phyloP scores from a whole-genome alignment of 768 basidiomycete genomes.

The Solioccasus polychromus region DNA sequence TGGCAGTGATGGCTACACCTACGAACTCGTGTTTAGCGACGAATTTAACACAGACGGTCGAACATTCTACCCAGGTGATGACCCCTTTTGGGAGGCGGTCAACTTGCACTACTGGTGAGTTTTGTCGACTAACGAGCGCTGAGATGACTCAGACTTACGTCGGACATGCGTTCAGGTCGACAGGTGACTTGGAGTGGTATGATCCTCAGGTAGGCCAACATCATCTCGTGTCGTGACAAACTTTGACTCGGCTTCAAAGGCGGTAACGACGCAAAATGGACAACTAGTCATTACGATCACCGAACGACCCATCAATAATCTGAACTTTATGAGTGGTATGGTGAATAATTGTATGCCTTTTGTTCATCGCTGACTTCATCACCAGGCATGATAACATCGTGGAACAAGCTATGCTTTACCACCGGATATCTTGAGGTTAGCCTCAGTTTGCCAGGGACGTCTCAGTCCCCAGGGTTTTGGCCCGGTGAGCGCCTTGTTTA shows the following conservation, averaged over 20 bases:
- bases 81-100: constrained; percentile 81
- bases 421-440: constrained; percentile 87
- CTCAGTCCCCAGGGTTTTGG: constrained; percentile 72
- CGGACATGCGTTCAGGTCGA: constrained; percentile 38
- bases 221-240: not conserved
- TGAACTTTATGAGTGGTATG: constrained; percentile 82
- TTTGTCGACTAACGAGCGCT: not conserved
- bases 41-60: constrained; percentile 74
- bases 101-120: constrained; percentile 80
- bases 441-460: constrained; percentile 70
- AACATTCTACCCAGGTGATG: constrained; percentile 81
- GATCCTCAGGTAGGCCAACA: constrained; percentile 53
- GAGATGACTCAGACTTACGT: constrained; percentile 6
- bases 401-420: constrained; percentile 96
- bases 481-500: constrained; percentile 55
- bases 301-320: constrained; percentile 65
- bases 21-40: constrained; percentile 85
- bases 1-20: constrained; percentile 74
- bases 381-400: constrained; percentile 68
- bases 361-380: constrained; percentile 6
- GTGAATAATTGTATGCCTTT: constrained; percentile 5
- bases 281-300: constrained; percentile 79
- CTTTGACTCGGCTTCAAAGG: constrained; percentile 30
- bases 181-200: constrained; percentile 85
- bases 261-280: constrained; percentile 72